A percentile compares a stretch with the other conserved stretches of the same genome.
Conservation (phyloP, 495 filamentous ascomycete genomes). For the Tricharina praecox region DNA sequence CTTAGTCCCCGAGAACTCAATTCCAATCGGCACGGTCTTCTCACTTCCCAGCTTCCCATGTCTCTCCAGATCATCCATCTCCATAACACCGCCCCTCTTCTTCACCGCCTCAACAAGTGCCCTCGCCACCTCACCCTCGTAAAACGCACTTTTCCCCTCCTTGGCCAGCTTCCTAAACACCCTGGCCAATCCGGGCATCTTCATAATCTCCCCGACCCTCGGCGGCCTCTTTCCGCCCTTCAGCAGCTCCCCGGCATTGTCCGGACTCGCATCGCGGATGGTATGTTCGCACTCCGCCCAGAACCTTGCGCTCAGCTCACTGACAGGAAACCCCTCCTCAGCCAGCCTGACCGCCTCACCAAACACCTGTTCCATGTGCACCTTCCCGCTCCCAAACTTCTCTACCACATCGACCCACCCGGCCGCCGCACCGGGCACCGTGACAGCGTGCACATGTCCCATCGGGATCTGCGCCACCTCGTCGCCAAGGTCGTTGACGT, state of each 20-base stretch:
- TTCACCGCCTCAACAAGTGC: conserved; percentile 60
- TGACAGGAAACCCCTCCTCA: conserved; percentile 79
- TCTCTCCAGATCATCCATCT: conserved; percentile 58
- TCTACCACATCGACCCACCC: conserved; percentile 90
- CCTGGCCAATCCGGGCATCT: conserved; percentile 60
- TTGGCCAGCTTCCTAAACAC: conserved; percentile 68
- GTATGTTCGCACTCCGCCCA: conserved; percentile 46
- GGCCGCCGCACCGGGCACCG: conserved; percentile 77
- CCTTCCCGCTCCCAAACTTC: conserved; percentile 75
- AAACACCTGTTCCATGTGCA: conserved; percentile 62
- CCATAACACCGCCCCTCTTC: conserved; percentile 60
- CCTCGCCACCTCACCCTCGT: conserved; percentile 65
- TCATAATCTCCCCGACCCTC: conserved; percentile 70
- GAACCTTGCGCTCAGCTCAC: conserved; percentile 52
- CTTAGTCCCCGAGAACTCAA: conserved; percentile 28
- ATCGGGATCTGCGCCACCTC: conserved; percentile 41
- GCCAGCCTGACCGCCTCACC: conserved; percentile 70
- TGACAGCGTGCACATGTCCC: conserved; percentile 60
- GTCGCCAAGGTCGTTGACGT: neutral
- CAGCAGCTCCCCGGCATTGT: conserved; percentile 59
- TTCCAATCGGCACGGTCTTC: conserved; percentile 51
- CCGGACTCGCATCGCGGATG: conserved; percentile 59
- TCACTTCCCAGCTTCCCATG: conserved; percentile 63
- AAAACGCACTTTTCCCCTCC: conserved; percentile 81
- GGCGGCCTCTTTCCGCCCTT: conserved; percentile 44